Conservation (phyloP, 208 protist genomes). For the Porcisia deanei region DNA sequence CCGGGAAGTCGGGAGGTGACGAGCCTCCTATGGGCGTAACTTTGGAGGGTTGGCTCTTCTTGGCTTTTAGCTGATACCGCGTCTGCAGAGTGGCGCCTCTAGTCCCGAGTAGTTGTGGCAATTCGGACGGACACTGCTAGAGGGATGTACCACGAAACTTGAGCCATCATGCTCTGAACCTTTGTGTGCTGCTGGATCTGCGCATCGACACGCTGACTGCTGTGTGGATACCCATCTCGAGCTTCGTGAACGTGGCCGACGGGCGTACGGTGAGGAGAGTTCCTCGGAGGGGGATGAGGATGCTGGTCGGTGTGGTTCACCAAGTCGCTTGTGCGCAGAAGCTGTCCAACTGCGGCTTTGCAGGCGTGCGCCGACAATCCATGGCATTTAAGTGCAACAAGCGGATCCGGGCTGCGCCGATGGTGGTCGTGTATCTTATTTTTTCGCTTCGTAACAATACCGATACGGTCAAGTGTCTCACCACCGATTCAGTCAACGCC, state of each 20-base stretch:
- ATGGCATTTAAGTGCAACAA: constrained; percentile 48
- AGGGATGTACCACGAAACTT: background rate
- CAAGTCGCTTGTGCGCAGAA: constrained; percentile 17
- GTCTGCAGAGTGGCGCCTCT: no score
- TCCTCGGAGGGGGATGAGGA: background rate
- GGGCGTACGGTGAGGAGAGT: background rate
- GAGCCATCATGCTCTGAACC: constrained; percentile 21
- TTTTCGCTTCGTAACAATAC: no score
- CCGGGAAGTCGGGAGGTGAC: constrained; percentile 21
- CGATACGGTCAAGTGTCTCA: no score
- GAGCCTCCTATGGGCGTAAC: constrained; percentile 20
- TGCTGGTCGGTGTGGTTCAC: background rate
- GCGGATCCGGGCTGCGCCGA: background rate
- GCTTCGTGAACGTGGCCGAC: constrained; percentile 12
- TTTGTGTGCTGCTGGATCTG: constrained; percentile 29
- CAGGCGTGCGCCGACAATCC: constrained; percentile 38
- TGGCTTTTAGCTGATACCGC: constrained; percentile 19
- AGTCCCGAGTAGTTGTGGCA: no score
- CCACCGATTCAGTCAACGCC: no score
- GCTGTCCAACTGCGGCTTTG: constrained; percentile 15
- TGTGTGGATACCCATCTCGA: constrained; percentile 5
- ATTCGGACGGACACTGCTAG: constrained; percentile 4
- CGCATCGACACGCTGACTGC: constrained; percentile 24
- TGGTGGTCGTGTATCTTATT: no score
- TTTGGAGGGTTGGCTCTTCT: background rate